Conservation (phyloP, 805 yeast species). For the Starmerella riodocensis region DNA sequence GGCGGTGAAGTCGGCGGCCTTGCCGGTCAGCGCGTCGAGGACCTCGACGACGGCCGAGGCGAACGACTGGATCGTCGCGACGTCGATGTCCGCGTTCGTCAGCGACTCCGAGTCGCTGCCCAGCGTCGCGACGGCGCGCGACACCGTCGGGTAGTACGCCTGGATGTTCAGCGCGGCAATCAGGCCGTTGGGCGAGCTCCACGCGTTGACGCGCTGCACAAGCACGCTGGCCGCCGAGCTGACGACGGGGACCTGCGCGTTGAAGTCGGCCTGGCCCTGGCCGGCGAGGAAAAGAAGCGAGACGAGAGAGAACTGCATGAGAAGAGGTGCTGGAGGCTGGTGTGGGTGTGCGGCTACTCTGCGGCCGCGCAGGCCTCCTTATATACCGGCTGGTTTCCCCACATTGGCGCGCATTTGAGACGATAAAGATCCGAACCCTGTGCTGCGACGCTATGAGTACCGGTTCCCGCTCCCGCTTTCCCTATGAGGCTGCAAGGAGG, state of each 20-base stretch:
- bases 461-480: no score
- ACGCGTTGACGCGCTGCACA: slow-evolving; percentile 10
- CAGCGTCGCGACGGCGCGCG: slow-evolving; percentile 13
- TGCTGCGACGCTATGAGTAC: no score
- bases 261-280: slow-evolving; percentile 15
- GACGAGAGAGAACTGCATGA: no score
- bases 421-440: no score
- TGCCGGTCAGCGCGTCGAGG: slow-evolving; percentile 17
- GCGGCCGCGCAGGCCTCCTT: no score
- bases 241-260: slow-evolving; percentile 6
- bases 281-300: no score
- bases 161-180: slow-evolving; percentile 23
- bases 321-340: no score
- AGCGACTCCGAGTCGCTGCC: slow-evolving; percentile 5
- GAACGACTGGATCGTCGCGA: slow-evolving; percentile 8
- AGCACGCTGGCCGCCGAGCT: slow-evolving; percentile 6
- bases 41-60: slow-evolving; percentile 14
- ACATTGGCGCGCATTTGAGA: no score
- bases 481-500: no score
- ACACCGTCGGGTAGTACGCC: slow-evolving; percentile 10
- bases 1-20: slow-evolving; percentile 19
- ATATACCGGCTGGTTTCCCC: no score
- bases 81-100: slow-evolving; percentile 11
- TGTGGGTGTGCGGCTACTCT: no score
- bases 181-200: slow-evolving; percentile 18